Evolutionary conservation across 2,329 filamentous ascomycete genomes (phyloP), one percentile per base, ranked within the genome.

Genomic region (Colletotrichum chlorophyti): DNA sequence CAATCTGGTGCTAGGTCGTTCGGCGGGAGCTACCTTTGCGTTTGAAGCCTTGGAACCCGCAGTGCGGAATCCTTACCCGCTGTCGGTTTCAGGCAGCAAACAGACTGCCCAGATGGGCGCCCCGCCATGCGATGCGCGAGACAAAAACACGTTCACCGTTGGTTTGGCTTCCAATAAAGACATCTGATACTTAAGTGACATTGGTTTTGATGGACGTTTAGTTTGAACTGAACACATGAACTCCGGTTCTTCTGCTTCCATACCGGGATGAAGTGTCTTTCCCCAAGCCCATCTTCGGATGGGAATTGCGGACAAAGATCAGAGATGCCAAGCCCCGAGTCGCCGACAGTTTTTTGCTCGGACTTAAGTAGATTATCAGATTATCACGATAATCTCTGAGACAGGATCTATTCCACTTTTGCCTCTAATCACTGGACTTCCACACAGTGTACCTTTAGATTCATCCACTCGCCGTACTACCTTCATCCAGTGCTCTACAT

Each of bases 311-410:
- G 17, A 11, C 37, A 21, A n/a, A 21, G 34, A n/a, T n/a, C 14
- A 40, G 34, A n/a, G 24, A 23, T 26, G 46, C 46, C 52, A 49
- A 57, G 32, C 31, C 52, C 53, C 51, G 51, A 57, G 45, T 31
- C 21, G 57, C 55, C 50, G 50, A 59, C 41, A 29, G 43, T 31
- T 27, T 40, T 31, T 48, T 12, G 43, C 45, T 60, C 57, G 51
- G 57, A 60, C 45, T n/a, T 50, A 43, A 21, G 31, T 45, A 53
- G 38, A 19, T 55, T 57, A 60, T 60, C 57, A 60, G 57, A 59
- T 59, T 55, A 58, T 58, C 53, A 55, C 29, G 53, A 52, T 51
- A 51, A 58, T 58, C 53, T 58, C 21, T 45, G 29, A 57, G 38
- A 34, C 31, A 21, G 26, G 46, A 51, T 42, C 38, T 50, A 43